A percentile compares a stretch with the other conserved stretches of the same genome.
These are phyloP conservation scores for Tetrapisispora pingtungensis DNA, from an alignment of 805 yeast genomes.

Conservation along the genomic window DNA sequence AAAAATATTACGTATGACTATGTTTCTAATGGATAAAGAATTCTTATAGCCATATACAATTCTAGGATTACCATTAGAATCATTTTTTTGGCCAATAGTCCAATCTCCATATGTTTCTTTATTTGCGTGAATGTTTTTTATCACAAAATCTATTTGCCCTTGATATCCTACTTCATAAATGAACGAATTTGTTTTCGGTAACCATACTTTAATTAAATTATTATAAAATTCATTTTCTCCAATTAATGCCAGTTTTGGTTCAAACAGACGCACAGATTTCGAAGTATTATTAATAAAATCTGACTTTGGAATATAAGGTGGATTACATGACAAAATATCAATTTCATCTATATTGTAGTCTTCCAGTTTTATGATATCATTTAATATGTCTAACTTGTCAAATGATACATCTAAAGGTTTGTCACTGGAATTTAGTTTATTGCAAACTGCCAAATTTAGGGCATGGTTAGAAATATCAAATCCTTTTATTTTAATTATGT, in stretches of 20 bases:
- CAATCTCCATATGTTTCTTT: conserved; percentile 31
- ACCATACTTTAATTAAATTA: conserved; percentile 40
- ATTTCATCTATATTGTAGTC: conserved; percentile 7
- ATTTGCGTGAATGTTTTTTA: conserved; percentile 8
- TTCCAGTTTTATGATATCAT: neutral
- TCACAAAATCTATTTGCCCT: conserved; percentile 43
- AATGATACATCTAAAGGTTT: neutral
- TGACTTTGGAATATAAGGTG: conserved; percentile 61
- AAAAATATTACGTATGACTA: conserved; percentile 3
- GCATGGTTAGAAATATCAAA: conserved; percentile 53
- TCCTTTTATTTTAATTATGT: conserved; percentile 25
- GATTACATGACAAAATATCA: conserved; percentile 70
- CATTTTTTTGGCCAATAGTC: conserved; percentile 40
- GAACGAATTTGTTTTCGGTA: conserved; percentile 39
- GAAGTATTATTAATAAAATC: conserved; percentile 37
- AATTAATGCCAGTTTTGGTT: conserved; percentile 69
- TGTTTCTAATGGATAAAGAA: neutral
- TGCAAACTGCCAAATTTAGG: conserved; percentile 38
- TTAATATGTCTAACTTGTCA: neutral
- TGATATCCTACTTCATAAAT: conserved; percentile 68
- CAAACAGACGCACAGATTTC: conserved; percentile 56
- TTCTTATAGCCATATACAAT: conserved; percentile 56
- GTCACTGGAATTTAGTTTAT: conserved; percentile 16
- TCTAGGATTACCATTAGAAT: conserved; percentile 42
- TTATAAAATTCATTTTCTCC: conserved; percentile 68